Base-by-base conservation (phyloP, 495 filamentous ascomycete species). In the Talaromyces nanjingensis region DNA sequence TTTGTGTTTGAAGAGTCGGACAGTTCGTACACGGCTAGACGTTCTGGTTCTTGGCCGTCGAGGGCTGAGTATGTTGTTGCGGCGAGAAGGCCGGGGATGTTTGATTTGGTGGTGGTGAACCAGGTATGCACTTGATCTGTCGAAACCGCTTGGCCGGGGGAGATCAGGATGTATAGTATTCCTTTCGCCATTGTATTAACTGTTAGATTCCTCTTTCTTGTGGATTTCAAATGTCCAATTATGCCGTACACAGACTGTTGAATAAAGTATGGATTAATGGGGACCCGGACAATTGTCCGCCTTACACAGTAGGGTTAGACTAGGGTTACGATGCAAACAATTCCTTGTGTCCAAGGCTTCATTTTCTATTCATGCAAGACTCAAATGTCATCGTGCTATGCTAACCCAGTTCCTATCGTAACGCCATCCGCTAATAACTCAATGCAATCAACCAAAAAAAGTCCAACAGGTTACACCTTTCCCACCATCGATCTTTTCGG, bases 401-500 rank as follows among this genome's bases (percentile, higher is more conserved):
- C 45, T 49, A 49, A 20, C 5, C 45, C 18, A 20, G 1, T 22
- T 49, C 8, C 16, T 8, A 49, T 49, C 45, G 45, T 11, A 55
- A 55, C 52, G 52, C 52, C 52, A 49, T 9, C 22, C 53, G 53
- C 53, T 56, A 29, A 56, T 22, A 27, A 29, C n/a, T 20, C 45
- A 56, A 56, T 56, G 53, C 53, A 29, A 56, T 14, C 22, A 14
- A 22, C 11, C 12, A 16, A 56, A 27, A 31, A 3, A 31, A 31
- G 7, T 31, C 29, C 29, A 7, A 31, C 29, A 31, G 29, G 29
- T 37, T 11, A 59, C 27, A 37, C 56, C 56, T 37, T 33, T 1
- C 31, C 27, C 3, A 59, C 27, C 12, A 12, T 37, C 2, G 60
- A 54, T 42, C 45, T 31, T 37, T 76, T 76, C 0, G 81, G 81